Evolutionary conservation across 2,329 filamentous ascomycete genomes (phyloP).

Genomic region (Lachnellula willkommii): DNA sequence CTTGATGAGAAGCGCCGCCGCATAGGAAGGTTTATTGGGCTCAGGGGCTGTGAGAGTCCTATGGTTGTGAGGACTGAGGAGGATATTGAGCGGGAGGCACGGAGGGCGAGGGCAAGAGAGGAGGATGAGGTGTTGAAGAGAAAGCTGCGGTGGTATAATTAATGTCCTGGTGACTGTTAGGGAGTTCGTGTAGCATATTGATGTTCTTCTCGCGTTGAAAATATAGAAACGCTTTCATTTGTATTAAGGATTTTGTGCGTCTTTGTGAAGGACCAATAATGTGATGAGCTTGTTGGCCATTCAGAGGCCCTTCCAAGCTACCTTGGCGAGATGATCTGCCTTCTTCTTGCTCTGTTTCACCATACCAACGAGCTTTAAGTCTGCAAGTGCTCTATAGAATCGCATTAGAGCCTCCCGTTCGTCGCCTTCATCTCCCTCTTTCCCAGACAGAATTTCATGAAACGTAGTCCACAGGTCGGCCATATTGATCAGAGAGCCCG

Average conservation of each 20-base stretch:
- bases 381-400: slow-evolving; percentile 82
- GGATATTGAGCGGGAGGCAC: slow-evolving; percentile 37
- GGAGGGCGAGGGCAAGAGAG: slow-evolving; percentile 32
- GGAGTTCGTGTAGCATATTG: no score
- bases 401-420: slow-evolving; percentile 60
- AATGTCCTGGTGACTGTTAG: neutral
- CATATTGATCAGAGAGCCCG: slow-evolving; percentile 70
- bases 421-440: slow-evolving; percentile 35
- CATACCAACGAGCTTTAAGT: slow-evolving; percentile 79
- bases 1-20: no score
- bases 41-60: slow-evolving; percentile 57
- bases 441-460: slow-evolving; percentile 48
- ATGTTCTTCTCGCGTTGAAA: no score
- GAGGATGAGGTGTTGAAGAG: slow-evolving; percentile 20
- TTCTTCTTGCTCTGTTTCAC: slow-evolving; percentile 88
- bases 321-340: slow-evolving; percentile 83
- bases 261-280: neutral
- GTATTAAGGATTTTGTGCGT: neutral
- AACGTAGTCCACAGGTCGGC: slow-evolving; percentile 78
- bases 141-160: slow-evolving; percentile 25
- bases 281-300: neutral
- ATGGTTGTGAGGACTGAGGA: slow-evolving; percentile 20
- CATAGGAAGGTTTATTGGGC: slow-evolving; percentile 68
- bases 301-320: slow-evolving; percentile 70
- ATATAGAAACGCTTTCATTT: neutral